Base-by-base conservation (phyloP, 192 early-diverging fungal genomes). In the Geranomyces variabilis region DNA sequence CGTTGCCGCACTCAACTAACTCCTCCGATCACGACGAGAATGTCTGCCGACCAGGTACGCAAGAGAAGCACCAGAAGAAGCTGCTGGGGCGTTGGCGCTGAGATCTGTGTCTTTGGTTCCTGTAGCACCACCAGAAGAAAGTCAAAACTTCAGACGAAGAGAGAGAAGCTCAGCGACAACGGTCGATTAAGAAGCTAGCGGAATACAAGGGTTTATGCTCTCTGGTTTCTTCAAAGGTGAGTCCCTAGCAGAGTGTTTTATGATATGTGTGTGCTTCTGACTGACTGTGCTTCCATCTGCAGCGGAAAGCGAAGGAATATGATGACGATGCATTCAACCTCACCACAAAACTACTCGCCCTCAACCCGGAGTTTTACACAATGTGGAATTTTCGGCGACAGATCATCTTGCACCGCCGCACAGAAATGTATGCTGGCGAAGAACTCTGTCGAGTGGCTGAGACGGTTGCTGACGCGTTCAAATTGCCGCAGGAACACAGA, bases 331-430 rank as follows among this genome's bases (percentile, higher is more conserved):
- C 92, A 0, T 77, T 98, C 6, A 70, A 63, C 8, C 59, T 86
- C 12, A 96, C 92, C 26, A 88, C 89, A 22, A 73, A 80, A 19
- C 82, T 98, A 17, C 80, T 99, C 0, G 81, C 83, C 31, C 75
- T 85, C 61, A 97, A 96, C 82, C 93, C 95, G 9, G 97, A 98
- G 73, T 90, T 88, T 48, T 97, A 99, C 76, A 90, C 94, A 0
- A 85, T 93, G 36, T 99, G 97, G 97, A 98, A 98, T 79, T 89
- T 88, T 72, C 87, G 97, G 5, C 88, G 96, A 56, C 75, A 81
- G 21, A 87, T 94, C 47, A 76, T 98, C 10, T 36, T 86, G 41
- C 53, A 69, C 66, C 43, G 43, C 51, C 31, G 57, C 66, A 58
- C 19, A 44, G 10, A 22, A 1, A 10, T 73, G 36, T 34, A 49